phyloP scores from a whole-genome alignment of 352 stramenopile species.

The Pythium periplocum region DNA sequence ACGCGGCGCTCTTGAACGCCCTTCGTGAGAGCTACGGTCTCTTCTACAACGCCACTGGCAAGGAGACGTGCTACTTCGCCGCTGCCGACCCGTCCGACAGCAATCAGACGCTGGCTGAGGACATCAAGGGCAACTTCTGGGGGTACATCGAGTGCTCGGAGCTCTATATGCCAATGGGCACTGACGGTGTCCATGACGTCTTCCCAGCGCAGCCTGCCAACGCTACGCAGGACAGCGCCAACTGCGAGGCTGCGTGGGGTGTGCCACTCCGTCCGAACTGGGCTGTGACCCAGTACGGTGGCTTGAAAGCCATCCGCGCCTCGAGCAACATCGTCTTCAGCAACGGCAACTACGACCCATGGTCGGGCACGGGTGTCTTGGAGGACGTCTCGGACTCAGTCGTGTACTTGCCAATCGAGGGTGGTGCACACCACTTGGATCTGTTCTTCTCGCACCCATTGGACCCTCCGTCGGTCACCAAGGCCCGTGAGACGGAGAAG shows the following conservation, averaged over 20 bases:
- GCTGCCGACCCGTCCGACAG: background rate
- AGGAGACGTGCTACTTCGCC: slow-evolving; percentile 25
- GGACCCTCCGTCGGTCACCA: slow-evolving; percentile 31
- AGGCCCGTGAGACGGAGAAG: slow-evolving; percentile 34
- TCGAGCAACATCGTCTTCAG: slow-evolving; percentile 90
- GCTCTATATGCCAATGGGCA: slow-evolving; percentile 35
- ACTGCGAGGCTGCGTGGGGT: slow-evolving; percentile 37
- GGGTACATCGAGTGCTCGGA: slow-evolving; percentile 40
- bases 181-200: slow-evolving; percentile 57
- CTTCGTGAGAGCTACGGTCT: slow-evolving; percentile 29
- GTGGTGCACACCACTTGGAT: slow-evolving; percentile 69
- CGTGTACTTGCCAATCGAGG: slow-evolving; percentile 41
- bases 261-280: slow-evolving; percentile 31
- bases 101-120: background rate
- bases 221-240: slow-evolving; percentile 21
- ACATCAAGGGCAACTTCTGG: slow-evolving; percentile 30
- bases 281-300: slow-evolving; percentile 39
- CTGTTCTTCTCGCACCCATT: slow-evolving; percentile 53
- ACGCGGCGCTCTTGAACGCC: slow-evolving; percentile 15
- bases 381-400: slow-evolving; percentile 37
- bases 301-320: slow-evolving; percentile 20
- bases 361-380: slow-evolving; percentile 68
- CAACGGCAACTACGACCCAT: slow-evolving; percentile 87
- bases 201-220: slow-evolving; percentile 49
- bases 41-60: slow-evolving; percentile 33